phyloP scores from a whole-genome alignment of 805 yeast species.

The Candida chauliodis region DNA sequence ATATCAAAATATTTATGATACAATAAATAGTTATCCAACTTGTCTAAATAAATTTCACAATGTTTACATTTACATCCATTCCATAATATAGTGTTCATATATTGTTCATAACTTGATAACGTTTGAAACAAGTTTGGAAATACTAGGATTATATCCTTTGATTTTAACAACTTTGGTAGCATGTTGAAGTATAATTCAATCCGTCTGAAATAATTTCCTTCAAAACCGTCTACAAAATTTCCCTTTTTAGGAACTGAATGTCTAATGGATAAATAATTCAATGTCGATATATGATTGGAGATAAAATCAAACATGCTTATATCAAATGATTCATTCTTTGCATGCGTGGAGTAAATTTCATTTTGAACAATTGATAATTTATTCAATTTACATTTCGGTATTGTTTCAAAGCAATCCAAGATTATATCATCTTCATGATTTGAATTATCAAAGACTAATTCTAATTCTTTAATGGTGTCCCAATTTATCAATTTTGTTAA shows the following conservation, averaged over 20 bases:
- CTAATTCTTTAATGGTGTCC: constrained; percentile 35
- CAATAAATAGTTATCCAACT: constrained; percentile 59
- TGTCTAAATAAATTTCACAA: constrained; percentile 48
- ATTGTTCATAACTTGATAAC: constrained; percentile 64
- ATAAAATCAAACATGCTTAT: constrained; percentile 42
- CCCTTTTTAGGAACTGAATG: constrained; percentile 62
- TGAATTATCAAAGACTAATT: constrained; percentile 54
- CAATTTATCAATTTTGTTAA: constrained; percentile 18
- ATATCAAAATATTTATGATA: constrained; percentile 61
- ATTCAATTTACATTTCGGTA: constrained; percentile 23
- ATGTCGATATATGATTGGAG: constrained; percentile 15
- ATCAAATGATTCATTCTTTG: constrained; percentile 37
- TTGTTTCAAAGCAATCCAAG: constrained; percentile 36
- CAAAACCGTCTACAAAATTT: constrained; percentile 58
- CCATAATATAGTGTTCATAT: constrained; percentile 70
- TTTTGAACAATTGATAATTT: constrained; percentile 33
- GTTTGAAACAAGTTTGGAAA: constrained; percentile 61
- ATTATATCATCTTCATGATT: constrained; percentile 44
- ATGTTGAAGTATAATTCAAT: constrained; percentile 46
- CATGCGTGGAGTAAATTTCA: constrained; percentile 26
- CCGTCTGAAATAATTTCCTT: constrained; percentile 68
- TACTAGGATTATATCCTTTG: constrained; percentile 38
- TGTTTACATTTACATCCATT: constrained; percentile 68
- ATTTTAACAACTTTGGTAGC: constrained; percentile 38
- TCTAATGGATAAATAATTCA: constrained; percentile 46